Percentiles rank a stretch among this genome's conserved stretches.
Evolutionary conservation across 257 asterid species (phyloP).

Genomic region (Cruciata laevipes): DNA sequence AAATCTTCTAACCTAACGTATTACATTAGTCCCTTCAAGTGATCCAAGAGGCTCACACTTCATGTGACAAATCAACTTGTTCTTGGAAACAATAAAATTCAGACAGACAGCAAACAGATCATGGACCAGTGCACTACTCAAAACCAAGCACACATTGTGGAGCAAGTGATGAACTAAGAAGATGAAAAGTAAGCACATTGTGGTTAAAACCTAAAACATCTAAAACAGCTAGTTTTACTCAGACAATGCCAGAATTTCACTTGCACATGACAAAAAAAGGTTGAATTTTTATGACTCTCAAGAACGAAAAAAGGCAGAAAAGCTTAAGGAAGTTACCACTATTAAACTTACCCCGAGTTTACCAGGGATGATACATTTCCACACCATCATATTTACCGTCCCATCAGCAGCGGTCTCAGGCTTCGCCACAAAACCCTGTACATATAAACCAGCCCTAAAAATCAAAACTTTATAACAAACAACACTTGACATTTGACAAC

Average conservation of each 20-base stretch:
- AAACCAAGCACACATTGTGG: too few species aligned
- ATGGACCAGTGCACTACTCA: too few species aligned
- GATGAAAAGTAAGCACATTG: too few species aligned
- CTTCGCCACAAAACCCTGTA: slow-evolving; percentile 42
- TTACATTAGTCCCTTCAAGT: too few species aligned
- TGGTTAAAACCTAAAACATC: not conserved
- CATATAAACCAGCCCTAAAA: not conserved
- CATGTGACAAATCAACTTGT: not conserved
- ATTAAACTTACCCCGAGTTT: slow-evolving; percentile 49
- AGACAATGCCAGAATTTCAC: too few species aligned
- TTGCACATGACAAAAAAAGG: not conserved
- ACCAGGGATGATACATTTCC: slow-evolving; percentile 71
- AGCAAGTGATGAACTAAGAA: too few species aligned
- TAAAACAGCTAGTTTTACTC: not conserved
- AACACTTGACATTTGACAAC: not conserved
- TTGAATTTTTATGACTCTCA: not conserved
- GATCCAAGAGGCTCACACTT: not conserved
- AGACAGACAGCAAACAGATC: too few species aligned
- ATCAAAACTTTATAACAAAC: not conserved
- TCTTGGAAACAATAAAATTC: too few species aligned
- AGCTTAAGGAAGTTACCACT: not conserved
- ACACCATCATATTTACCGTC: slow-evolving; percentile 59
- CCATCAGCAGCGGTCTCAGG: slow-evolving; percentile 60
- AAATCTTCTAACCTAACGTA: not conserved
- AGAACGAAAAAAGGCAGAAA: not conserved